phyloP scores from a whole-genome alignment of 179 eudicot species.

The Dionaea muscipula region DNA sequence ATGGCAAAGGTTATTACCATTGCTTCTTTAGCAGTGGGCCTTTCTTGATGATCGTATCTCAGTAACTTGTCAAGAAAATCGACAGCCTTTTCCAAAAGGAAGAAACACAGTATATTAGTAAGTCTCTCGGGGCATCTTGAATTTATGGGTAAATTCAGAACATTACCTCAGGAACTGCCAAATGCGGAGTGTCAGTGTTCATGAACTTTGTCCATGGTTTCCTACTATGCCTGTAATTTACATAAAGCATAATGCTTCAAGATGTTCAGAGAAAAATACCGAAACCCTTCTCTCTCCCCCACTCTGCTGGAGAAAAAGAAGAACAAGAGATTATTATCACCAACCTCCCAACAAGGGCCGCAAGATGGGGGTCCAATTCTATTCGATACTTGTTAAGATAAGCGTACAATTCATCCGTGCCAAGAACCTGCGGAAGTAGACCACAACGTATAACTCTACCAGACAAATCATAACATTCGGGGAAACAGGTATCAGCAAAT shows the following conservation, averaged over 20 bases:
- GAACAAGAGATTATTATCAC: background rate
- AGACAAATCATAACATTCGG: no score
- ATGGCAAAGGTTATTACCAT: slow-evolving; percentile 31
- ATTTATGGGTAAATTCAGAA: background rate
- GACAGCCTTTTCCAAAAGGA: slow-evolving; percentile 49
- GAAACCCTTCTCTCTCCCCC: background rate
- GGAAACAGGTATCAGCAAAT: no score
- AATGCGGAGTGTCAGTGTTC: slow-evolving; percentile 79
- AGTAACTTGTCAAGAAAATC: slow-evolving; percentile 86
- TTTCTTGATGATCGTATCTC: slow-evolving; percentile 83
- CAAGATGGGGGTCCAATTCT: slow-evolving; percentile 75
- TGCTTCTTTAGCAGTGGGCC: slow-evolving; percentile 95
- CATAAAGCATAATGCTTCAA: no score
- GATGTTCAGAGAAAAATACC: no score
- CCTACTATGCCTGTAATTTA: slow-evolving; percentile 79
- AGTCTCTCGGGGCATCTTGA: no score
- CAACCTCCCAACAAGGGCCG: slow-evolving; percentile 83
- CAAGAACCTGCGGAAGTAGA: slow-evolving; percentile 42
- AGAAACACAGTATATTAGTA: background rate
- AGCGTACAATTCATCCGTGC: slow-evolving; percentile 70
- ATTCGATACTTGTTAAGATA: slow-evolving; percentile 67
- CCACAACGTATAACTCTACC: background rate
- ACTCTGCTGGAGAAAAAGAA: background rate
- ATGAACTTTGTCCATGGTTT: slow-evolving; percentile 93
- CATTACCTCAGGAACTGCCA: slow-evolving; percentile 79